Conservation (phyloP, 179 eudicot species). For the Camellia oleifera region DNA sequence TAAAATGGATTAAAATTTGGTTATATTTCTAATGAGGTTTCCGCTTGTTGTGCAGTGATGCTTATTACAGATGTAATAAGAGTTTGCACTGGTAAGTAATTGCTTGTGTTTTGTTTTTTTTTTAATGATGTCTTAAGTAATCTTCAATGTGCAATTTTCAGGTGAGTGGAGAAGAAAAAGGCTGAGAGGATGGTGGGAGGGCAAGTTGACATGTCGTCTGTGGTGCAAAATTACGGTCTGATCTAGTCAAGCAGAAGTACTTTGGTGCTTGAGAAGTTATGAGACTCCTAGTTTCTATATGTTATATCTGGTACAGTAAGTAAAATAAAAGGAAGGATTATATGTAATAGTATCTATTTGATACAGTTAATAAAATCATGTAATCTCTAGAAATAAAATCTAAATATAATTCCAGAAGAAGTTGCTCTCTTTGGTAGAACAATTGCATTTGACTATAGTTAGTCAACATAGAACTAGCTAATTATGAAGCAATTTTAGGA, state of each 20-base stretch:
- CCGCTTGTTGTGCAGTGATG: slow-evolving; percentile 49
- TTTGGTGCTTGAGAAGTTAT: background rate
- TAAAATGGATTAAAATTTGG: background rate
- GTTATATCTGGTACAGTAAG: background rate
- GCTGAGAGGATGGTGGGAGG: slow-evolving; percentile 95
- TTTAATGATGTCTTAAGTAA: background rate
- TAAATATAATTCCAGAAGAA: background rate
- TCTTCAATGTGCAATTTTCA: slow-evolving; percentile 17
- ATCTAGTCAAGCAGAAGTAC: background rate
- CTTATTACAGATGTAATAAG: slow-evolving; percentile 78
- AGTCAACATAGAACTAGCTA: too few species aligned
- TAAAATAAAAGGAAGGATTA: slow-evolving; percentile 3
- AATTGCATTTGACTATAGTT: background rate
- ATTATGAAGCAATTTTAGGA: too few species aligned
- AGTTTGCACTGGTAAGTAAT: slow-evolving; percentile 73
- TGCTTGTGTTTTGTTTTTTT: background rate
- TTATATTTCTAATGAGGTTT: background rate
- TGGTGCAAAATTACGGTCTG: slow-evolving; percentile 8
- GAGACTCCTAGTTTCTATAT: background rate
- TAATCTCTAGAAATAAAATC: background rate
- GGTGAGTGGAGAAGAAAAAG: slow-evolving; percentile 70
- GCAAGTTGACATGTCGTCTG: slow-evolving; percentile 49
- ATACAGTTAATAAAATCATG: background rate
- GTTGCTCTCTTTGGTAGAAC: background rate
- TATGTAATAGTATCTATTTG: background rate